Base-by-base conservation (phyloP, 2,329 filamentous ascomycete genomes). In the Cryphonectria naterciae region DNA sequence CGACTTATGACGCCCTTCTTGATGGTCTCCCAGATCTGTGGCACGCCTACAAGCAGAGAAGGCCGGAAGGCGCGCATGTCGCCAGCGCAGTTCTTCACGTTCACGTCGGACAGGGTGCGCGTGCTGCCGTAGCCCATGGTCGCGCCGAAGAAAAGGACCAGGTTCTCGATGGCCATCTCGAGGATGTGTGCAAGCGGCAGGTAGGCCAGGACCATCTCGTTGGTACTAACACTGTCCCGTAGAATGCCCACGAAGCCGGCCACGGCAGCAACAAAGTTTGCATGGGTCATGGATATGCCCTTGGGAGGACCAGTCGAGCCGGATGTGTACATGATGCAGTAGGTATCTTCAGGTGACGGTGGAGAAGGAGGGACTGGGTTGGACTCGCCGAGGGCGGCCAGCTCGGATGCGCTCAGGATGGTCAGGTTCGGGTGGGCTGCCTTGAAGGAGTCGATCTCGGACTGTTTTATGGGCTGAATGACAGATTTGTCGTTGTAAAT, bases 21-120 rank as follows among this genome's bases (percentile, higher is more conserved):
- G 77, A 99, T 92, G 1, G 93, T 95, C 83, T 99, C 96, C 95
- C 95, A 99, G 43, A 99, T 92, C 71, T 97, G 95, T 1, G 96
- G 96, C 3, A 99, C 96, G 80, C 96, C 96, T 54, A 98, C 92
- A 79, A 99, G 88, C 78, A 98, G 88, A 1, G 94, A 97, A 0
- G 96, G 96, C 76, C 88, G 88, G 79, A 98, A 92, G 78, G 98
- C 95, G 72, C 93, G 92, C 83, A 99, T 97, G 77, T 99, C 96
- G 76, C 96, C 95, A 75, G 91, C 89, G 84, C 93, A 98, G 81
- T 98, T 96, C 75, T 91, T 91, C 82, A 97, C 92, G 28, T 93
- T 97, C 4, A 85, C 82, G 79, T 98, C 95, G 10, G 95, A 93
- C 69, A 99, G 86, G 0, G 96, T 98, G 77, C 93, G 91, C 25